phyloP scores from a whole-genome alignment of 2,329 filamentous ascomycete genomes.

The Alternaria gansuensis region DNA sequence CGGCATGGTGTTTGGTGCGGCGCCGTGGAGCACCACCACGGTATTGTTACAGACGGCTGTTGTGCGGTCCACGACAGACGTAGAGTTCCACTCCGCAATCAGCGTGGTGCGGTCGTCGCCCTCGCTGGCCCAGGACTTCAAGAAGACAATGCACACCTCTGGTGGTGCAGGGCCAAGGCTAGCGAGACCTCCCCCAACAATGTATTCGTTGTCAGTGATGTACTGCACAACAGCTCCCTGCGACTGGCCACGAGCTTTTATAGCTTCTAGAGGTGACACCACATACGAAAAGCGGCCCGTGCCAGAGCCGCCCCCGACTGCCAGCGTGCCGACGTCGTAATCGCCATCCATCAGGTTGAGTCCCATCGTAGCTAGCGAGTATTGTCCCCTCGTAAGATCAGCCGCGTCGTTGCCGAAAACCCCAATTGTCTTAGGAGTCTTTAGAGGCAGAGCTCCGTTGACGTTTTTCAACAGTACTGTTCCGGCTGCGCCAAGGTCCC shows the following conservation, averaged over 20 bases:
- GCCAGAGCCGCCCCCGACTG: conserved; percentile 53
- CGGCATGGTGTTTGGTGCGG: conserved; percentile 52
- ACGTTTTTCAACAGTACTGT: conserved; percentile 60
- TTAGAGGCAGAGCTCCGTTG: conserved; percentile 60
- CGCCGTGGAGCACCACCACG: conserved; percentile 58
- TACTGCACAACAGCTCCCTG: conserved; percentile 58
- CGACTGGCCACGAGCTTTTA: conserved; percentile 42
- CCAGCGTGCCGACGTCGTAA: conserved; percentile 56
- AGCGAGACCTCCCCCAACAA: conserved; percentile 38
- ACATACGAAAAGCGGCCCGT: conserved; percentile 53
- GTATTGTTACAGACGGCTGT: conserved; percentile 60
- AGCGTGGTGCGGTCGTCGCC: conserved; percentile 54
- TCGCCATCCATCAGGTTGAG: conserved; percentile 18
- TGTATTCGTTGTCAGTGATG: conserved; percentile 52
- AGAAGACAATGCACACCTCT: conserved; percentile 63
- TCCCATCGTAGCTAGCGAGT: conserved; percentile 10
- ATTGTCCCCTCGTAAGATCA: conserved; percentile 60
- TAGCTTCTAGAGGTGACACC: conserved; percentile 54
- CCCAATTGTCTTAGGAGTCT: conserved; percentile 58
- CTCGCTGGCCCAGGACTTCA: conserved; percentile 63
- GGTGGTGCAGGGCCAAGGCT: conserved; percentile 45
- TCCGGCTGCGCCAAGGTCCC: conserved; percentile 53
- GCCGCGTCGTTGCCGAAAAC: conserved; percentile 61
- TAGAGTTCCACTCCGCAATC: conserved; percentile 55
- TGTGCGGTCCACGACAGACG: conserved; percentile 53